These are phyloP conservation scores for Uronychia setigera DNA, from an alignment of 73 alveolate species.

Conservation along the genomic window DNA sequence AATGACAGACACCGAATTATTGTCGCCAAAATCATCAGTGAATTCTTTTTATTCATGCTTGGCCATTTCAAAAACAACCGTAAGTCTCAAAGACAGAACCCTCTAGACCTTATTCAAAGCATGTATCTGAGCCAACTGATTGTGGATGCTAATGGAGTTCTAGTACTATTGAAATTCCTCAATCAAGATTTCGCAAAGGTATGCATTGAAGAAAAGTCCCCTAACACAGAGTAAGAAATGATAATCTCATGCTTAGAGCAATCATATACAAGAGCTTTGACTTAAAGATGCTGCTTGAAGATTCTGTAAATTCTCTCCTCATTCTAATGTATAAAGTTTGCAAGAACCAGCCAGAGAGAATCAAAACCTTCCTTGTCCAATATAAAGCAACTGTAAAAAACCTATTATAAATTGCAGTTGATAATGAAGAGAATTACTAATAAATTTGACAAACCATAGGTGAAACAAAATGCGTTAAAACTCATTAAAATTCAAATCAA, in stretches of 20 bases:
- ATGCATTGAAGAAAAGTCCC: constrained; percentile 19
- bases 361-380: constrained; percentile 41
- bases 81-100: not conserved
- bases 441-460: constrained; percentile 36
- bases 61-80: constrained; percentile 63
- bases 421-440: constrained; percentile 54
- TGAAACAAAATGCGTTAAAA: constrained; percentile 36
- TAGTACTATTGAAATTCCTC: constrained; percentile 75
- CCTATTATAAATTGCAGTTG: not conserved
- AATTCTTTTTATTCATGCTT: constrained; percentile 58
- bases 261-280: not conserved
- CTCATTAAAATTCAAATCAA: constrained; percentile 47
- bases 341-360: constrained; percentile 45
- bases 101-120: constrained; percentile 54
- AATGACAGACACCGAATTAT: constrained; percentile 72
- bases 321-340: constrained; percentile 44
- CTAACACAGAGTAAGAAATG: not conserved
- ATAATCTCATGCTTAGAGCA: not conserved
- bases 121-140: constrained; percentile 67
- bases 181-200: constrained; percentile 59
- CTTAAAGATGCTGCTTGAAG: constrained; percentile 20
- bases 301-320: constrained; percentile 30
- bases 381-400: constrained; percentile 51
- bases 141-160: constrained; percentile 87
- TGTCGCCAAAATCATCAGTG: constrained; percentile 61